These are phyloP conservation scores for Fusarium xyrophilum DNA, from an alignment of 2,329 filamentous ascomycete species.

Conservation along the genomic window DNA sequence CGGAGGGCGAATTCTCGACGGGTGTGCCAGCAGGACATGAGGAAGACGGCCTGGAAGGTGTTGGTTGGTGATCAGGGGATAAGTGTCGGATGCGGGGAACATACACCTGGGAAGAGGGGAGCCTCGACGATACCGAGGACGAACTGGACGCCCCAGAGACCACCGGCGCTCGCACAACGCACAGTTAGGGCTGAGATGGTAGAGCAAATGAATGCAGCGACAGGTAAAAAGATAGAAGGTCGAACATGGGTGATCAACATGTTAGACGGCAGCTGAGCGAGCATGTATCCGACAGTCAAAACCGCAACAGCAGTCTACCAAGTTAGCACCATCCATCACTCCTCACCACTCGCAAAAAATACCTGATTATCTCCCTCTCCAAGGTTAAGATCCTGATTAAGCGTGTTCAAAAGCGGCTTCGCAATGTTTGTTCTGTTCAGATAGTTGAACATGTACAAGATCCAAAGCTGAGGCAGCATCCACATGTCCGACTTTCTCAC, in stretches of 20 bases:
- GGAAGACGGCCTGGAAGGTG: slow-evolving; percentile 9
- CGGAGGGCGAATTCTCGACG: slow-evolving; percentile 67
- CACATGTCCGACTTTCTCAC: slow-evolving; percentile 24
- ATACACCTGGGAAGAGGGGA: slow-evolving; percentile 29
- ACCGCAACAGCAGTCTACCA: slow-evolving; percentile 25
- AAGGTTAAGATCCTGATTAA: slow-evolving; percentile 30
- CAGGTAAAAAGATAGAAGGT: slow-evolving; percentile 18
- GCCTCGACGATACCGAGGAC: slow-evolving; percentile 28
- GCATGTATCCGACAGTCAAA: slow-evolving; percentile 28
- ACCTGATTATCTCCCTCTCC: slow-evolving; percentile 30
- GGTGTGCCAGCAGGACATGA: slow-evolving; percentile 67
- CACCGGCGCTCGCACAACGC: slow-evolving; percentile 20
- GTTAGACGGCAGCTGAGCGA: slow-evolving; percentile 29
- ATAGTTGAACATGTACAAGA: slow-evolving; percentile 36
- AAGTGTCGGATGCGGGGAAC: rapidly evolving
- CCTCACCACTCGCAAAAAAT: rapidly evolving
- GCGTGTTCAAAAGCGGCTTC: slow-evolving; percentile 24
- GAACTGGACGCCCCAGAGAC: slow-evolving; percentile 25
- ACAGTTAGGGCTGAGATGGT: slow-evolving; percentile 22
- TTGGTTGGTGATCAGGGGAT: rapidly evolving
- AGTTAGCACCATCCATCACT: background rate
- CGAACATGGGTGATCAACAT: slow-evolving; percentile 30
- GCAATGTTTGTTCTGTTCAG: slow-evolving; percentile 33
- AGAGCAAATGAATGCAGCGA: slow-evolving; percentile 24
- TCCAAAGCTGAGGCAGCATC: slow-evolving; percentile 35